These are phyloP conservation scores for Raddia guianensis DNA, from an alignment of 176 grass and related monocot genomes.

Conservation along the genomic window DNA sequence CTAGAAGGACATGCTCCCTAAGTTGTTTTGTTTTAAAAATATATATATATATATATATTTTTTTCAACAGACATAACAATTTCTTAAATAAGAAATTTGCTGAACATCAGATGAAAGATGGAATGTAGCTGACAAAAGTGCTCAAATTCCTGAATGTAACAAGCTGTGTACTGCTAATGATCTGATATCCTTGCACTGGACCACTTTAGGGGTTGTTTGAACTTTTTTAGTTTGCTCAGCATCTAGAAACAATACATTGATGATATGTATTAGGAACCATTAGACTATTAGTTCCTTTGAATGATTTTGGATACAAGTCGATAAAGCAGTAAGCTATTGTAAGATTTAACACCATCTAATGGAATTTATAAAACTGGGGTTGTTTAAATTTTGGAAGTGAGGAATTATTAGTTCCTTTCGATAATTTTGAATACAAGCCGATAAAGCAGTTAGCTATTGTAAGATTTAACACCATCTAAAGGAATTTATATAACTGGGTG, in stretches of 20 bases:
- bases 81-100: constrained; percentile 2
- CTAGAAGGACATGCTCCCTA: background rate
- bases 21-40: background rate
- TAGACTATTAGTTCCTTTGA: too few relatives aligned
- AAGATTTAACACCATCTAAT: too few relatives aligned
- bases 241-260: background rate
- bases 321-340: too few relatives aligned
- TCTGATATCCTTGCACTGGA: background rate
- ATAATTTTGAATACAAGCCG: background rate
- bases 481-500: background rate
- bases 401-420: background rate
- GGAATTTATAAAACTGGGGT: too few relatives aligned
- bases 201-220: background rate
- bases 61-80: too few relatives aligned
- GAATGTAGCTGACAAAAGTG: background rate
- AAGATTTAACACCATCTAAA: background rate
- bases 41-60: too few relatives aligned
- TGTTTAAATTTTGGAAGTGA: too few relatives aligned
- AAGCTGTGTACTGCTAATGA: background rate
- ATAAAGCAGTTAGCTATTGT: constrained; percentile 8
- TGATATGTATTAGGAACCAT: too few relatives aligned
- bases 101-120: background rate
- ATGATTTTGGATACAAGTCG: too few relatives aligned
- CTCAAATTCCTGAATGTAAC: background rate
- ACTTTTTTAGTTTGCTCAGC: background rate